These are phyloP conservation scores for Dendrothele bispora DNA, from an alignment of 768 basidiomycete species.

Conservation along the genomic window DNA sequence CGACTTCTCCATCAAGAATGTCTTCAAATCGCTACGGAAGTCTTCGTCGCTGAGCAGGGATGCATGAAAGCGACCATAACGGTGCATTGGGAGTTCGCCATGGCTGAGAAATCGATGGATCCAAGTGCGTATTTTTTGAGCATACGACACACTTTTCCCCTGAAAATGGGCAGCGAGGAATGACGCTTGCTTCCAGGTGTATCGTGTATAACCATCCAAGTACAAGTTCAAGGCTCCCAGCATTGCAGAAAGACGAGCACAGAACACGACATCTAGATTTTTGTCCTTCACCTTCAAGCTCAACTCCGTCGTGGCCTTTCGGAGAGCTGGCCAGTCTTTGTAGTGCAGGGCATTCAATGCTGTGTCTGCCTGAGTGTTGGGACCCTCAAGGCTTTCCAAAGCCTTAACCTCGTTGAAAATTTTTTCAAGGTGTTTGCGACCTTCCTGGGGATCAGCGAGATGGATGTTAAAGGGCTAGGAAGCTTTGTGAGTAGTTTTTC, in stretches of 20 bases:
- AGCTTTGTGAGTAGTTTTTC: too few relatives aligned
- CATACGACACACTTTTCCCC: slow-evolving; percentile 24
- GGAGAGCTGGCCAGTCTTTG: slow-evolving; percentile 12
- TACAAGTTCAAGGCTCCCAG: slow-evolving; percentile 31
- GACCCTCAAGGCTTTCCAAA: too few relatives aligned
- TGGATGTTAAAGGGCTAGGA: too few relatives aligned
- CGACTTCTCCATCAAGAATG: slow-evolving; percentile 25
- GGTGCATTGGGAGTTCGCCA: slow-evolving; percentile 25
- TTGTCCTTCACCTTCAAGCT: slow-evolving; percentile 23
- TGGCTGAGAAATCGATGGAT: slow-evolving; percentile 19
- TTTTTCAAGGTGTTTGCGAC: too few relatives aligned
- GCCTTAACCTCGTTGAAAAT: too few relatives aligned
- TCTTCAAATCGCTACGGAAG: slow-evolving; percentile 21
- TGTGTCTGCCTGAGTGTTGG: too few relatives aligned
- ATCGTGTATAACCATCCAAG: slow-evolving; percentile 26
- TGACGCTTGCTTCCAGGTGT: slow-evolving; percentile 31
- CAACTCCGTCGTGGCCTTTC: slow-evolving; percentile 5
- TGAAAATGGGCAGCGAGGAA: slow-evolving; percentile 23
- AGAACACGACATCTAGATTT: slow-evolving; percentile 29
- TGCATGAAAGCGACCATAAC: slow-evolving; percentile 16
- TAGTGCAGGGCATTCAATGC: too few relatives aligned
- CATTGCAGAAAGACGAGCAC: slow-evolving; percentile 28
- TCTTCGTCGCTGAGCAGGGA: slow-evolving; percentile 33
- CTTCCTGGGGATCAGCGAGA: too few relatives aligned
- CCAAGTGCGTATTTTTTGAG: slow-evolving; percentile 29